Percentiles rank a stretch among this genome's conserved stretches.
Evolutionary conservation across 495 filamentous ascomycete genomes (phyloP).

Genomic region (Arthonia radiata): DNA sequence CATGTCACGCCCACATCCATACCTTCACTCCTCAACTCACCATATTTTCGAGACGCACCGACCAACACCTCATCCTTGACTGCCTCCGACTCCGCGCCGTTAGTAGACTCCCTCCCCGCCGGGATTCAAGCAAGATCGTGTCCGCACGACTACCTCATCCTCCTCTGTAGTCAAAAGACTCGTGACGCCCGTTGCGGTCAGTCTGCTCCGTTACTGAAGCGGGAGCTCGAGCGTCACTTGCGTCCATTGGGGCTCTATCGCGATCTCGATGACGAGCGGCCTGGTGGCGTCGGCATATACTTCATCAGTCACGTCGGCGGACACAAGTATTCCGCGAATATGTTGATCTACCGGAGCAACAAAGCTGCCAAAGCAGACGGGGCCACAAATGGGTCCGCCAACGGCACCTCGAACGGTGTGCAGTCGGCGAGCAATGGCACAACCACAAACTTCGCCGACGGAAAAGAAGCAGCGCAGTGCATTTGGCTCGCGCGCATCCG

Average conservation of each 20-base stretch:
- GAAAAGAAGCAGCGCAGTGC: constrained; percentile 46
- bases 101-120: constrained; percentile 5
- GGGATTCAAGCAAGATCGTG: constrained; percentile 21
- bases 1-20: constrained; percentile 58
- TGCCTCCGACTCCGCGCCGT: constrained; percentile 12
- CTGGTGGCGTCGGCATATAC: constrained; percentile 79
- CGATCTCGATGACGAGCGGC: constrained; percentile 62
- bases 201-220: constrained; percentile 60
- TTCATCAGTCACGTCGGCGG: constrained; percentile 93
- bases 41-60: constrained; percentile 45
- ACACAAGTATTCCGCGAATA: constrained; percentile 80
- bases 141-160: constrained; percentile 64
- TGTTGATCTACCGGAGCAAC: constrained; percentile 61
- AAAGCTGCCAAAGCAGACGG: constrained; percentile 25
- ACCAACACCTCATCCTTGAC: constrained; percentile 52
- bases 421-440: constrained; percentile 9
- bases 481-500: constrained; percentile 80
- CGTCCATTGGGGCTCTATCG: constrained; percentile 63
- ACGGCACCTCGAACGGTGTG: constrained; percentile 3
- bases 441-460: constrained; percentile 14
- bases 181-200: constrained; percentile 90
- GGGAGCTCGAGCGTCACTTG: constrained; percentile 76
- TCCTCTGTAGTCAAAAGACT: constrained; percentile 80
- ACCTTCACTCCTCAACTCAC: constrained; percentile 40
- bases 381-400: constrained; percentile 8